Base-by-base conservation (phyloP, 2,329 filamentous ascomycete genomes). In the Claviceps cyperi region DNA sequence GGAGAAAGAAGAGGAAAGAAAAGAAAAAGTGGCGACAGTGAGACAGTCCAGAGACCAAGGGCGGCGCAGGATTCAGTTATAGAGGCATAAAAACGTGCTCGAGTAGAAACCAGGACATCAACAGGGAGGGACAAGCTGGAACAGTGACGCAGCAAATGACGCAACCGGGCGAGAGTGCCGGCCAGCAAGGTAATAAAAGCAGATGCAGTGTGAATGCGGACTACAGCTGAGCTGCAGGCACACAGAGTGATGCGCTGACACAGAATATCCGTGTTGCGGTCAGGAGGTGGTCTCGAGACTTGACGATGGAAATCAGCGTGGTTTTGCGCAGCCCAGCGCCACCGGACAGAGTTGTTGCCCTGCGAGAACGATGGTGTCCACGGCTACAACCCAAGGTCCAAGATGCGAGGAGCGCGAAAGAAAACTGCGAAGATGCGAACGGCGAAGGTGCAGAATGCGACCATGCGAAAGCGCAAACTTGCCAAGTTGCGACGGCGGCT, bases 11-110 rank as follows among this genome's bases (percentile, higher is more conserved):
- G 22, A 17, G 36, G n/a, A 40, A 47, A 44, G 37, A 24, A 48
- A 49, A 51, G 46, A 32, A 24, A 48, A 49, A 51, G 46, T 49
- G 53, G 53, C 47, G 48, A 52, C 44, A 13, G 46, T 48, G 50
- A 54, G 52, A 53, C 48, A 51, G 44, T 19, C 37, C 17, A 44
- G 43, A 46, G 47, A 43, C 22, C 43, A 47, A 52, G 52, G 49
- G 47, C 46, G 48, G 47, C 40, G 50, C 28, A 21, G 21, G 46
- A 38, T 36, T 38, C 37, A 49, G 41, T 43, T 48, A 52, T 44
- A 50, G 43, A 49, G 45, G 50, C 37, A 50, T 50, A 36, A 32
- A 17, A 32, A 32, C 28, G 28, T 32, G 28, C 28, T 32, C 28
- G 28, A 32, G 28, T 11, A 39, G 15, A 24, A 24, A 9, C 36